Conservation (phyloP, 148 eudicot genomes). For the Mesembryanthemum crystallinum region DNA sequence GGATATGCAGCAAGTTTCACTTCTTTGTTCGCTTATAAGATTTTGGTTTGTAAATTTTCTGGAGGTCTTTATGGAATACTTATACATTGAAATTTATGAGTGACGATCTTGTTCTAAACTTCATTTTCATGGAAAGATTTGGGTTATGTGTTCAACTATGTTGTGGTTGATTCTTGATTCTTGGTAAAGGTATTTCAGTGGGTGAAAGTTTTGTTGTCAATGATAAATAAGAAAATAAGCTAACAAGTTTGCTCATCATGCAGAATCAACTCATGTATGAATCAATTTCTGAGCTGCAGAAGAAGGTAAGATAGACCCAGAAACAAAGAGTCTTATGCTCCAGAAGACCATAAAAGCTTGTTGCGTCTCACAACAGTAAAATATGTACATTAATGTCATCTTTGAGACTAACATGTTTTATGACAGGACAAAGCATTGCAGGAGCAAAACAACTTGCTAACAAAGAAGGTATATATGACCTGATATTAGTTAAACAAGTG, state of each 20-base stretch:
- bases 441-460: constrained; percentile 58
- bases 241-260: constrained; percentile 4
- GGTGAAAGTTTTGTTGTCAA: not conserved
- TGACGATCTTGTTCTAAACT: too few species aligned
- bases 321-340: not conserved
- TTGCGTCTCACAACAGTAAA: not conserved
- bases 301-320: constrained; percentile 29
- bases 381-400: not conserved
- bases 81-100: not conserved
- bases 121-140: too few species aligned
- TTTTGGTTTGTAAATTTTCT: too few species aligned
- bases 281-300: constrained; percentile 28
- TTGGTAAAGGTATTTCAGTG: not conserved
- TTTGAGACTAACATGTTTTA: not conserved
- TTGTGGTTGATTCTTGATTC: not conserved
- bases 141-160: too few species aligned
- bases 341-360: not conserved
- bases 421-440: constrained; percentile 67
- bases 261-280: constrained; percentile 42
- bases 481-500: too few species aligned
- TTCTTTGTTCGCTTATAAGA: too few species aligned
- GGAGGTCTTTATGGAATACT: too few species aligned
- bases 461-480: constrained; percentile 44
- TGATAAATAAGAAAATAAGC: not conserved
- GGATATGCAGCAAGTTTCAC: too few species aligned